Base-by-base conservation (phyloP, 2,329 filamentous ascomycete genomes). In the Calonectria ilicicola region DNA sequence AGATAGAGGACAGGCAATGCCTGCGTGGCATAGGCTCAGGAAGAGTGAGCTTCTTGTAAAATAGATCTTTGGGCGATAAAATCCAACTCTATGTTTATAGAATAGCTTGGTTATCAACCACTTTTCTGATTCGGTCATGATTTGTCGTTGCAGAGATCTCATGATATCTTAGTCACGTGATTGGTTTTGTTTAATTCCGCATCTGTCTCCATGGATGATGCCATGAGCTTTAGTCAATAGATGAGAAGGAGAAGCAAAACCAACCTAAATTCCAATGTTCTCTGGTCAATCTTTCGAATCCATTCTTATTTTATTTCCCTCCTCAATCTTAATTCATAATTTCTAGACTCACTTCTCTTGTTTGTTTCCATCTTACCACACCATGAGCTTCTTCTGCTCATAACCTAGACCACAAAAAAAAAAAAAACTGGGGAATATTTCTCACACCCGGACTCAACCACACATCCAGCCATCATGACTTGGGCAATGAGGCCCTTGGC, bases 111-210 rank as follows among this genome's bases (percentile, higher is more conserved):
- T 58, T 38, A 2, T 15, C 21, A 9, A 38, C 19, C 14, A 5
- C 32, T 17, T 38, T 9, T 23, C 53, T 14, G 26, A 17, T 17
- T 40, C 17, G 14, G 40, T 26, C 21, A 40, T 15, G 10, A 23
- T 40, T 7, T 5, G 32, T 27, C 53, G 14, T 17, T 8, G 23
- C 7, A 35, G 21, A 40, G 12, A 40, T 26, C 35, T 60, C 53
- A 60, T 60, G n/a, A 60, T 60, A 14, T 40, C 21, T 32, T 32
- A 3, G 21, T 60, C 53, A 79, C 78, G 78, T 79, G 78, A 80
- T 42, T 7, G 14, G 1, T 0, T 2, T 26, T 21, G 15, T 23
- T 3, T 15, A n/a, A 1, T 9, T 32, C 5, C 7, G 6, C 53
- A 15, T 2, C 35, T 12, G 38, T 8, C 23, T 60, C 35, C 12